These are phyloP conservation scores for Fusarium sp. DNA, from an alignment of 2,329 filamentous ascomycete species.

Conservation along the genomic window DNA sequence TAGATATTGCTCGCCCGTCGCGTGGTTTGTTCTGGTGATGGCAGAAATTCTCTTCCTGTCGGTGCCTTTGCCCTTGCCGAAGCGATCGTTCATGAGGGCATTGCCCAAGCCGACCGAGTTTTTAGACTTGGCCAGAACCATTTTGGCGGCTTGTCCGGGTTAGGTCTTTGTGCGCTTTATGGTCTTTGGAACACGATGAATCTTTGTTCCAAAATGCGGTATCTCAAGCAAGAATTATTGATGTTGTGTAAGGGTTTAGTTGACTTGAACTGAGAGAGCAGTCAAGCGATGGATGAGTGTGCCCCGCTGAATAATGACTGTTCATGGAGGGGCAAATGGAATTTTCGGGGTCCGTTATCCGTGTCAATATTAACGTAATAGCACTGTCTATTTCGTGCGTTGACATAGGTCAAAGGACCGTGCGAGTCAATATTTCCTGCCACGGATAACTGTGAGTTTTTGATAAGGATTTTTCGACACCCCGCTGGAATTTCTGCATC, in stretches of 20 bases:
- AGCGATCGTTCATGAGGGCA: slow-evolving; percentile 97
- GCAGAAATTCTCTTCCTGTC: slow-evolving; percentile 76
- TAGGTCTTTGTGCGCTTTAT: slow-evolving; percentile 2
- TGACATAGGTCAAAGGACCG: slow-evolving; percentile 32
- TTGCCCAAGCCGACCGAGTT: slow-evolving; percentile 95
- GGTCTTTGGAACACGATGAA: slow-evolving; percentile 19
- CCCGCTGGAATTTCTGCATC: slow-evolving; percentile 47
- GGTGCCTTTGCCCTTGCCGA: slow-evolving; percentile 88
- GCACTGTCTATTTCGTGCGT: slow-evolving; percentile 42
- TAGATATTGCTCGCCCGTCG: slow-evolving; percentile 88
- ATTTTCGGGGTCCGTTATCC: slow-evolving; percentile 45
- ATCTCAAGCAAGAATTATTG: slow-evolving; percentile 15
- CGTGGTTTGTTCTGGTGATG: slow-evolving; percentile 75
- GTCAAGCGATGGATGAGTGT: slow-evolving; percentile 33
- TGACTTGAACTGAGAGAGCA: slow-evolving; percentile 30
- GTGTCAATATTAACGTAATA: slow-evolving; percentile 14
- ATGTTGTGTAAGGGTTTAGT: slow-evolving; percentile 31
- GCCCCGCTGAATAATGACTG: slow-evolving; percentile 53
- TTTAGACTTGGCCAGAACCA: slow-evolving; percentile 85
- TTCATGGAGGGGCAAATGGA: slow-evolving; percentile 59
- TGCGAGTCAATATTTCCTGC: slow-evolving; percentile 37
- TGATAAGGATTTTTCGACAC: slow-evolving; percentile 46
- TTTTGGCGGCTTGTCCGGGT: slow-evolving; percentile 48
- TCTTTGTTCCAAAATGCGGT: slow-evolving; percentile 24
- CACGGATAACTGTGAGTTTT: slow-evolving; percentile 41